Conservation (phyloP, 2,329 filamentous ascomycete genomes). For the Xylariaceae sp. region DNA sequence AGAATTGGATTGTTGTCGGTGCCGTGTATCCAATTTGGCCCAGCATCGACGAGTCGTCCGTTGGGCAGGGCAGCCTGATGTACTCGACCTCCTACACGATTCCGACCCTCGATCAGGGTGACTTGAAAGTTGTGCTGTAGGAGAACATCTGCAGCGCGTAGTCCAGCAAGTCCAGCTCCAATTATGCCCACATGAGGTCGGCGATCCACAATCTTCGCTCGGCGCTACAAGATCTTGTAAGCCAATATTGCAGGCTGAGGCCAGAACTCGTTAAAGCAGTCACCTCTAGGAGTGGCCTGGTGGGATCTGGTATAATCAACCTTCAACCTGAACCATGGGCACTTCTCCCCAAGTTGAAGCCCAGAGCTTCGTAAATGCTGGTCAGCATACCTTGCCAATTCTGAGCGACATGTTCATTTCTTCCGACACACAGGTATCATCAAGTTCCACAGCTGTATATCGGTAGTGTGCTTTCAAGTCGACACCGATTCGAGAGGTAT, state of each 20-base stretch:
- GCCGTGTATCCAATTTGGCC: conserved; percentile 80
- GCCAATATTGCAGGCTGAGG: conserved; percentile 1
- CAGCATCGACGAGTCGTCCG: conserved; percentile 47
- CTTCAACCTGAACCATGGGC: conserved; percentile 19
- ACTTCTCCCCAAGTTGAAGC: conserved; percentile 23
- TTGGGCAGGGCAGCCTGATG: conserved; percentile 46
- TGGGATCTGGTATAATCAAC: conserved; percentile 20
- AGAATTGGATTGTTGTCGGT: conserved; percentile 67
- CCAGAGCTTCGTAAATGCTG: conserved; percentile 19
- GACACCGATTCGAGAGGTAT: conserved; percentile 45
- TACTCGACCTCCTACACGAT: conserved; percentile 63
- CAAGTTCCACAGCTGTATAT: conserved; percentile 16
- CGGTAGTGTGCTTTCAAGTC: conserved; percentile 41
- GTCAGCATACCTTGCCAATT: conserved; percentile 34
- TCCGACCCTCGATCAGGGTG: conserved; percentile 64
- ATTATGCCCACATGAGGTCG: conserved; percentile 60
- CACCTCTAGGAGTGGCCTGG: conserved; percentile 24
- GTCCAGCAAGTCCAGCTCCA: conserved; percentile 65
- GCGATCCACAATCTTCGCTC: conserved; percentile 19
- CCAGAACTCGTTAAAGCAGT: conserved; percentile 25
- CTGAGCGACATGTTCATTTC: conserved; percentile 26
- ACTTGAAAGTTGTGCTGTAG: conserved; percentile 61
- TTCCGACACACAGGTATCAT: conserved; percentile 26
- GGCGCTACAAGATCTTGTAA: conserved; percentile 19
- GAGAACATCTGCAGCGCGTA: conserved; percentile 67